phyloP scores from a whole-genome alignment of 2,329 filamentous ascomycete species.

The Paecilomyces sp. region DNA sequence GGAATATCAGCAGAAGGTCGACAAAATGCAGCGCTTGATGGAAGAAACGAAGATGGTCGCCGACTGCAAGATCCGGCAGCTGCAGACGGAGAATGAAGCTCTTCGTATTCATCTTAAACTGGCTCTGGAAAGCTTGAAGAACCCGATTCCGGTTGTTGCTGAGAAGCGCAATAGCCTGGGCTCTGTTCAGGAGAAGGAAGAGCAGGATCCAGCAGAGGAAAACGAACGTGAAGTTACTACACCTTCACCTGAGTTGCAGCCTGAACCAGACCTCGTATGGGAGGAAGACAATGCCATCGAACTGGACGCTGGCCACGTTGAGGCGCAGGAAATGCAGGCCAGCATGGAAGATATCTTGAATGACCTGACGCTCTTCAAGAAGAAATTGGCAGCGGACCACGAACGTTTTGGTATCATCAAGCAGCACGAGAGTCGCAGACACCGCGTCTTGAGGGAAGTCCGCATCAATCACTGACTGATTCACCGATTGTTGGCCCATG shows the following conservation, averaged over 20 bases:
- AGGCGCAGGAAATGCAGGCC: constrained; percentile 63
- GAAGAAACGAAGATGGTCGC: constrained; percentile 85
- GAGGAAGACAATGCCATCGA: constrained; percentile 28
- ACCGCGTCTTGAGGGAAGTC: constrained; percentile 24
- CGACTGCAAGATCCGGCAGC: constrained; percentile 85
- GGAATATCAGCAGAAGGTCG: constrained; percentile 87
- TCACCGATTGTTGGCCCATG: neutral
- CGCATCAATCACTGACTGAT: constrained; percentile 12
- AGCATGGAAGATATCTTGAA: constrained; percentile 77
- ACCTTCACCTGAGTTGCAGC: neutral
- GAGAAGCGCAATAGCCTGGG: constrained; percentile 27
- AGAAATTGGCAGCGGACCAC: constrained; percentile 75
- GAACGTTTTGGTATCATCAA: constrained; percentile 29
- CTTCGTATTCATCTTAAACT: constrained; percentile 80
- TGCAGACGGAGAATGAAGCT: constrained; percentile 87
- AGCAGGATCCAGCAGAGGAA: constrained; percentile 43
- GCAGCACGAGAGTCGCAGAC: constrained; percentile 14
- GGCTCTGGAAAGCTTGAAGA: constrained; percentile 77
- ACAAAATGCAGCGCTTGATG: constrained; percentile 89
- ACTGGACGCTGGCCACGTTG: constrained; percentile 33
- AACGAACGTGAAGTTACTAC: constrained; percentile 29
- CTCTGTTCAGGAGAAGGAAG: constrained; percentile 52
- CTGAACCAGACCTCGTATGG: constrained; percentile 22
- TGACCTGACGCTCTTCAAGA: constrained; percentile 72
- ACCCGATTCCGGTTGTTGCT: constrained; percentile 64